Percentiles rank a stretch among this genome's conserved stretches.
Conservation (phyloP, 139 green algal species). For the Tetratostichococcus sp. region DNA sequence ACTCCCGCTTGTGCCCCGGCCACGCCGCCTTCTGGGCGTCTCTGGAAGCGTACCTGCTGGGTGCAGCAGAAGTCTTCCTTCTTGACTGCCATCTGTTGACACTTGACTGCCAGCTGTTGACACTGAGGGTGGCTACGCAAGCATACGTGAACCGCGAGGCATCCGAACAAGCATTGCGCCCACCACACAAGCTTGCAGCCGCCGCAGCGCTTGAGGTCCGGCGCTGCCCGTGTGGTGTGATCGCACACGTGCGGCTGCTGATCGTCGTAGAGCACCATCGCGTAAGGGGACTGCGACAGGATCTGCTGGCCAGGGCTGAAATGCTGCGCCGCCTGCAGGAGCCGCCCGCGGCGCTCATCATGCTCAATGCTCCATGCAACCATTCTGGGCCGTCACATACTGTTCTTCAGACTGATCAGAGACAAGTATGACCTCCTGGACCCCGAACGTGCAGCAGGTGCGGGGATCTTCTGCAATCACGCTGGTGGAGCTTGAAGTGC, state of each 20-base stretch:
- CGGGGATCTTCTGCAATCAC: too few species aligned
- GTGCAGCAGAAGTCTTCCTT: too few species aligned
- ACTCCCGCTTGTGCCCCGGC: conserved; percentile 56
- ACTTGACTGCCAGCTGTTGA: too few species aligned
- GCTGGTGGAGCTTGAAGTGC: too few species aligned
- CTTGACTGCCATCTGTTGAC: too few species aligned
- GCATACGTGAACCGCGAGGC: too few species aligned
- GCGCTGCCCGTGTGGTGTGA: conserved; percentile 25
- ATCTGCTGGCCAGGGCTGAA: conserved; percentile 22
- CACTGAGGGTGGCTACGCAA: too few species aligned
- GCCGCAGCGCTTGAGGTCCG: conserved; percentile 35
- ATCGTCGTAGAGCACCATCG: conserved; percentile 35
- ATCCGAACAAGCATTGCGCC: too few species aligned
- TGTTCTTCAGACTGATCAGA: too few species aligned
- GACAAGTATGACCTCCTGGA: too few species aligned
- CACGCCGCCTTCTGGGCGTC: conserved; percentile 59
- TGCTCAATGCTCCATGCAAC: neutral
- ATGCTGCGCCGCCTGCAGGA: conserved; percentile 25
- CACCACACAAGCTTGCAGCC: conserved; percentile 29
- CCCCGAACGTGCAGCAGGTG: too few species aligned
- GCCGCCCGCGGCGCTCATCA: conserved; percentile 18
- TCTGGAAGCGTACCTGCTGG: conserved; percentile 38
- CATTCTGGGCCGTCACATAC: neutral
- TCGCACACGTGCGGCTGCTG: conserved; percentile 32
- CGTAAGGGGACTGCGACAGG: conserved; percentile 29